phyloP scores from a whole-genome alignment of 2,329 filamentous ascomycete genomes.

The Fusarium sp. region DNA sequence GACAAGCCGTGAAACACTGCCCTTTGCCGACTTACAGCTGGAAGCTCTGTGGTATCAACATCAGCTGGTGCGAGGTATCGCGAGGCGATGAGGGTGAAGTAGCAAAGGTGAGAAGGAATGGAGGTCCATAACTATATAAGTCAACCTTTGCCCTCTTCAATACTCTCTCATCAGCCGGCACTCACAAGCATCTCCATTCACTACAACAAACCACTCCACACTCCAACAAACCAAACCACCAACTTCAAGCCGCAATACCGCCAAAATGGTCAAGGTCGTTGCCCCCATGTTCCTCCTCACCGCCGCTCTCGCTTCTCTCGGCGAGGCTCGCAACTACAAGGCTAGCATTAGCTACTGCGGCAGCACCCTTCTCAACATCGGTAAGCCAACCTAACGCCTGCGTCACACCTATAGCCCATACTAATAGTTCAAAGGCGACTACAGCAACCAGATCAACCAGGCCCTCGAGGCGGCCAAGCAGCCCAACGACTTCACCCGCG shows the following conservation, averaged over 20 bases:
- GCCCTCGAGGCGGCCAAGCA: neutral
- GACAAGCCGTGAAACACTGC: neutral
- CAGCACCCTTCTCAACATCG: neutral
- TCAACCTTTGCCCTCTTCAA: neutral
- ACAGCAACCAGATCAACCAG: neutral
- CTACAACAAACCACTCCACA: neutral
- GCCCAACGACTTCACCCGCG: neutral
- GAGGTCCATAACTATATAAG: neutral
- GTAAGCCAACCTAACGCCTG: neutral
- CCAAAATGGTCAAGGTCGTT: neutral
- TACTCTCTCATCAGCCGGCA: neutral
- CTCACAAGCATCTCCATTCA: neutral
- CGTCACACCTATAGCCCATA: neutral
- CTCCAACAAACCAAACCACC: neutral
- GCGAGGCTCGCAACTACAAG: neutral
- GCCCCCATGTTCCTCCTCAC: neutral
- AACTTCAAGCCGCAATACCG: neutral
- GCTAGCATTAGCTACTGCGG: neutral
- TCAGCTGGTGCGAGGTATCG: too few species aligned
- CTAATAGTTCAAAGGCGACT: neutral
- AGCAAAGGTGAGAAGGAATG: neutral
- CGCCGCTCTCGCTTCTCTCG: neutral
- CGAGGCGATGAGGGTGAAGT: too few species aligned
- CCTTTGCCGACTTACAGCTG: neutral
- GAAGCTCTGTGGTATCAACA: neutral